Evolutionary conservation across 1,284 basidiomycete genomes (phyloP), one percentile per base, ranked within the genome.

Genomic region (Ustilago curta): DNA sequence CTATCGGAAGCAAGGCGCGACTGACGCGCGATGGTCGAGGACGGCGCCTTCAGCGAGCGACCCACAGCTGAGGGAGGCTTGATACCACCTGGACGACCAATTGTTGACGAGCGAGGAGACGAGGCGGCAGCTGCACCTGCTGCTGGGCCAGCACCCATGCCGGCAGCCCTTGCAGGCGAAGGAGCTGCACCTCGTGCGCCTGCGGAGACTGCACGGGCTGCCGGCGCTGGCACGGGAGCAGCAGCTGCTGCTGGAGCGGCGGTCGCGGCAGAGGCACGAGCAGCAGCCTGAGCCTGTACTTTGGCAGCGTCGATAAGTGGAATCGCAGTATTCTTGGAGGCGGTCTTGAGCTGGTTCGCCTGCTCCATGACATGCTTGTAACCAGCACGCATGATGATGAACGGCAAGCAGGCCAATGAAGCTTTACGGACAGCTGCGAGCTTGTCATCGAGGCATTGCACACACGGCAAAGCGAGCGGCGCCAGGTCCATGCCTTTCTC

Each of bases 351-450:
- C 1, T 90, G 90, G 66, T 89, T 91, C 3, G 94, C 92, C 85
- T 95, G 91, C 50, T 93, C 91, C 87, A 97, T 88, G 50, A 99
- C 91, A 78, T 90, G 90, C 76, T 95, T 93, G 83, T 90, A 94
- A 1, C 97, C 95, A 23, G 90, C 90, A 51, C 87, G 90, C 9
- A 88, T 86, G 52, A 99, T 91, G 55, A 99, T 87, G 51, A 88
- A 87, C 0, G 95, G 94, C 21, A 99, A 86, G 21, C 96, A 85
- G 2, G 91, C 90, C 72, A 93, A 91, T 0, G 95, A 94, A 11
- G 90, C 91, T 85, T 98, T 98, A 67, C 97, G 90, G 7, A 99
- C 93, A 77, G 99, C 96, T 7, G 89, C 89, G 77, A 88, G 96
- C 45, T 95, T 91, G 85, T 99, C 97, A 82, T 99, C 97, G 21